These are phyloP conservation scores for Cochlearia excelsa DNA, from an alignment of 345 rosid genomes.

Conservation along the genomic window DNA sequence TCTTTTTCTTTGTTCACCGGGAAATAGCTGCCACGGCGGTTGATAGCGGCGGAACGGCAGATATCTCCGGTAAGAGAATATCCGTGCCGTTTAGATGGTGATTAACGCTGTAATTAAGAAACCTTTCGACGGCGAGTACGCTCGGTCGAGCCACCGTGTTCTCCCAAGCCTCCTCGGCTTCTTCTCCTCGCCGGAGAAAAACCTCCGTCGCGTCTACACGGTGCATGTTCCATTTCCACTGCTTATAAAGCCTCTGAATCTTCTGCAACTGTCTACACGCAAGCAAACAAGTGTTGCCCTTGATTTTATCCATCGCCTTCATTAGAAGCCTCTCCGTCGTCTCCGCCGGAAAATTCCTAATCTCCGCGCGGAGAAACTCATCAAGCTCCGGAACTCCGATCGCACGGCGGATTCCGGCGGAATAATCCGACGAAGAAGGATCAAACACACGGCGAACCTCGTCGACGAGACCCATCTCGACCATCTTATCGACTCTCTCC, in stretches of 20 bases:
- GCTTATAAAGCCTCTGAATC: slow-evolving; percentile 46
- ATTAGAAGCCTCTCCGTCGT: slow-evolving; percentile 41
- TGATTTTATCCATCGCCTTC: slow-evolving; percentile 51
- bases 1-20: slow-evolving; percentile 38
- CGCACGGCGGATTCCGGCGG: slow-evolving; percentile 63
- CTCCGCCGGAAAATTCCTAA: slow-evolving; percentile 17
- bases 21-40: slow-evolving; percentile 52
- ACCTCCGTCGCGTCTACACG: slow-evolving; percentile 75
- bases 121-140: slow-evolving; percentile 46
- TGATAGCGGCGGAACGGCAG: slow-evolving; percentile 34
- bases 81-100: slow-evolving; percentile 31
- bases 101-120: slow-evolving; percentile 39
- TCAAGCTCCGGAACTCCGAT: slow-evolving; percentile 84
- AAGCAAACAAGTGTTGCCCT: slow-evolving; percentile 51
- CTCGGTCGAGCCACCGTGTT: slow-evolving; percentile 54
- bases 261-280: slow-evolving; percentile 61
- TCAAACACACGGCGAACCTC: slow-evolving; percentile 59
- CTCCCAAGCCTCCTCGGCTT: slow-evolving; percentile 69
- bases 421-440: slow-evolving; percentile 47
- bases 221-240: slow-evolving; percentile 67
- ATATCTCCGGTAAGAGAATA: slow-evolving; percentile 35
- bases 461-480: slow-evolving; percentile 57
- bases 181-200: slow-evolving; percentile 50
- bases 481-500: slow-evolving; percentile 76
- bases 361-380: slow-evolving; percentile 45